Conservation (phyloP, 192 early-diverging fungal genomes). For the Helicostylum pulchrum region DNA sequence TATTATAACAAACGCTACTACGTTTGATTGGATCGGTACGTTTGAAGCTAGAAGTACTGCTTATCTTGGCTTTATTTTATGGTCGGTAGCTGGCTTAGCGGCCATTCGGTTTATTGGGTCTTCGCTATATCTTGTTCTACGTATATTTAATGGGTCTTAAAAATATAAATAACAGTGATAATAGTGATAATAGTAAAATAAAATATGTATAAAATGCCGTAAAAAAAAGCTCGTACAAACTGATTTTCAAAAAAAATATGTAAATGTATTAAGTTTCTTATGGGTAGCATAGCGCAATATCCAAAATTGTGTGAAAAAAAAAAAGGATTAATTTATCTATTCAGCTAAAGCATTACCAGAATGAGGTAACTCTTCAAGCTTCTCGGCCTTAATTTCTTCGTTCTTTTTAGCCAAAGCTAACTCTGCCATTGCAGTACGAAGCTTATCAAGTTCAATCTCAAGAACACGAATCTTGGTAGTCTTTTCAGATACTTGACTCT, state of each 20-base stretch:
- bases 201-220: no score
- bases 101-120: constrained; percentile 66
- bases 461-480: constrained; percentile 78
- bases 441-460: constrained; percentile 70
- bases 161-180: no score
- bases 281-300: no score
- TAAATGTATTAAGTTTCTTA: no score
- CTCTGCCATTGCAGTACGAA: constrained; percentile 34
- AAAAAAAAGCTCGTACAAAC: no score
- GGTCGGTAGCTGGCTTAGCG: constrained; percentile 66
- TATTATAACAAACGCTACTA: constrained; percentile 50
- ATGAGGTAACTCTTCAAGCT: constrained; percentile 18
- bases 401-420: constrained; percentile 20
- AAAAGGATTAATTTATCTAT: constrained; percentile 5
- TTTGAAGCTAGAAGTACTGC: constrained; percentile 38
- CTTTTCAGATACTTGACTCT: constrained; percentile 62
- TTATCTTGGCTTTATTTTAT: constrained; percentile 67
- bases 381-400: not conserved
- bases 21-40: constrained; percentile 29
- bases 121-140: constrained; percentile 58
- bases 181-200: no score
- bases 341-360: constrained; percentile 16
- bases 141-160: constrained; percentile 43
- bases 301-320: not conserved
- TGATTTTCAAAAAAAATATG: no score